phyloP scores from a whole-genome alignment of 177 flowering plant species.

The Vitis hybrid region DNA sequence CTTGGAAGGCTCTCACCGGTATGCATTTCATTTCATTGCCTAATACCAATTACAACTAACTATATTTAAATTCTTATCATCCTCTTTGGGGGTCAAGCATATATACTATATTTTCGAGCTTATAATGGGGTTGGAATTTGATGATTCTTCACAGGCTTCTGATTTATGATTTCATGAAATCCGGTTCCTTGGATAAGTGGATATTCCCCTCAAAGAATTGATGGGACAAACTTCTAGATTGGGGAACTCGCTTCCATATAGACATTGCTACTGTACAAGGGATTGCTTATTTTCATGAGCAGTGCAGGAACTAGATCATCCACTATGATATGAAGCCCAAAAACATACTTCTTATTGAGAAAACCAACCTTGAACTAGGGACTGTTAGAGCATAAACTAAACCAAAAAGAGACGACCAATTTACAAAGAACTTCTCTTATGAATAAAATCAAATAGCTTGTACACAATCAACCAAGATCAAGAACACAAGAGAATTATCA shows the following conservation, averaged over 20 bases:
- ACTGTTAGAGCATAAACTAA: too few species aligned
- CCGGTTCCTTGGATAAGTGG: slow-evolving; percentile 94
- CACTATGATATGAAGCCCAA: slow-evolving; percentile 98
- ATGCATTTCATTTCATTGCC: neutral
- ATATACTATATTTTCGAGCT: too few species aligned
- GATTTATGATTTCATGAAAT: slow-evolving; percentile 86
- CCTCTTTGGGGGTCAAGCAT: too few species aligned
- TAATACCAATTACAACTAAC: too few species aligned
- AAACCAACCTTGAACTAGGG: too few species aligned
- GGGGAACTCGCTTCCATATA: slow-evolving; percentile 74
- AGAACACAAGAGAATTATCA: too few species aligned
- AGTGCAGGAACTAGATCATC: slow-evolving; percentile 76
- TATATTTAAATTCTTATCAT: too few species aligned
- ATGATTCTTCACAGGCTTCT: slow-evolving; percentile 57
- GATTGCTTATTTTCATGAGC: slow-evolving; percentile 93
- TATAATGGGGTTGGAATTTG: neutral
- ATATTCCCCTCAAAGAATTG: slow-evolving; percentile 60
- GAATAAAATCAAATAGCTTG: too few species aligned
- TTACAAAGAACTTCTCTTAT: too few species aligned
- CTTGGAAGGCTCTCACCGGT: slow-evolving; percentile 82
- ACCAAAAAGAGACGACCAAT: too few species aligned
- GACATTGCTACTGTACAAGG: slow-evolving; percentile 85
- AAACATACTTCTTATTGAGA: slow-evolving; percentile 51
- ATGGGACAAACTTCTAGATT: slow-evolving; percentile 53
- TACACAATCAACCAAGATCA: too few species aligned